Conservation (phyloP, 257 asterid species). For the Nicotiana obtusifolia region DNA sequence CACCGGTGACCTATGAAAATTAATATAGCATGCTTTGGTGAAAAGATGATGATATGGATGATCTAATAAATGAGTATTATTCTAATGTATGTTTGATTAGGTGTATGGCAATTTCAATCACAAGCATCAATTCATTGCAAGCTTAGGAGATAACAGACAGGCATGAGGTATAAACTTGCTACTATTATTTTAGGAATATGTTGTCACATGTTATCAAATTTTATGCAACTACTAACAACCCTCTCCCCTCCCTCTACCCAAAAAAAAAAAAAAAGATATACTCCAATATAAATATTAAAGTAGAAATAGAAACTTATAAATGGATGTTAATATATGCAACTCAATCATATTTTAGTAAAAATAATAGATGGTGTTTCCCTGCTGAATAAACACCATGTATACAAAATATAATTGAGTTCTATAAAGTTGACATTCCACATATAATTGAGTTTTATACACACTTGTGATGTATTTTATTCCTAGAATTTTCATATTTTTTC, state of each 20-base stretch:
- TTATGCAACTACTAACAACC: not conserved
- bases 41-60: not conserved
- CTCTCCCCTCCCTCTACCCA: not conserved
- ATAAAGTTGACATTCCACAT: too few species aligned
- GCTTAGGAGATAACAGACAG: conserved; percentile 27
- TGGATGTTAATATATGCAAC: not conserved
- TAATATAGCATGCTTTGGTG: not conserved
- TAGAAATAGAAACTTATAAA: not conserved
- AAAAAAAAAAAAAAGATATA: not conserved
- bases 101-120: conserved; percentile 11
- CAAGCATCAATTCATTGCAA: conserved; percentile 15
- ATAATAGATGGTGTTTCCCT: not conserved
- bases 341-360: not conserved
- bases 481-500: not conserved
- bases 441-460: too few species aligned
- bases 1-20: not conserved
- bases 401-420: not conserved
- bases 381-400: not conserved
- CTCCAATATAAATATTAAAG: not conserved
- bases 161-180: conserved; percentile 31
- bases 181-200: conserved; percentile 17
- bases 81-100: not conserved
- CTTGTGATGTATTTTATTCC: not conserved
- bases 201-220: conserved; percentile 16
- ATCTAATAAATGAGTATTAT: not conserved